Evolutionary conservation across 306 rosid genomes (phyloP), one percentile per base, ranked within the genome.

Genomic region (Cicer chorassanicum): DNA sequence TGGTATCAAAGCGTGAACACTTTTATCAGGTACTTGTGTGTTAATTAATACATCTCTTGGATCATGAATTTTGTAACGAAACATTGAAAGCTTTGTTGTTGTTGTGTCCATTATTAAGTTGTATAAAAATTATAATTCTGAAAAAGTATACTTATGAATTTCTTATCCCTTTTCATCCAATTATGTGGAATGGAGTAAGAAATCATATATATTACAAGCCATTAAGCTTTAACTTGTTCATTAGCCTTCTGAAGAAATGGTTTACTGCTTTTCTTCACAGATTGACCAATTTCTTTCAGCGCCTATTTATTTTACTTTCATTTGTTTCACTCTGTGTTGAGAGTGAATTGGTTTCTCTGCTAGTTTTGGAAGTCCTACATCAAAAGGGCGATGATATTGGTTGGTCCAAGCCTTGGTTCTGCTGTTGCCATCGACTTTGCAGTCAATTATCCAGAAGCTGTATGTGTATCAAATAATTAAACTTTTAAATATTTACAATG

Each of bases 351-450:
- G 63, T 60, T 60, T 64, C 11, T 84, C 60, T 80, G 4, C 83
- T 87, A 94, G 97, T 88, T 94, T 80, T 94, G 97, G 98, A 87
- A 86, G 61, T 86, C 89, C 56, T 74, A 87, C 84, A 88, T 93
- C 40, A 82, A 75, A 77, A 93, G 70, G 81, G 89, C 96, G 24
- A 91, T 93, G 93, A 82, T 90, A 80, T 73, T 93, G 77, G 90
- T 93, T 71, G 97, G 98, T 84, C 97, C 97, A 68, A 91, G 97
- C 91, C 97, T 93, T 60, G 98, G 97, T 55, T 93, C 98, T 85
- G 97, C 98, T 55, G 89, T 91, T 69, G 98, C 98, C 69, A 88
- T 94, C 44, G 98, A 94, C 84, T 91, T 94, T 81, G 90, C 96
- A 0, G 88, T 85, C 82, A 86, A 82, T 64, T 78, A 91, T 87